Conservation (phyloP, 345 rosid species). For the Sonneratia caseolaris region DNA sequence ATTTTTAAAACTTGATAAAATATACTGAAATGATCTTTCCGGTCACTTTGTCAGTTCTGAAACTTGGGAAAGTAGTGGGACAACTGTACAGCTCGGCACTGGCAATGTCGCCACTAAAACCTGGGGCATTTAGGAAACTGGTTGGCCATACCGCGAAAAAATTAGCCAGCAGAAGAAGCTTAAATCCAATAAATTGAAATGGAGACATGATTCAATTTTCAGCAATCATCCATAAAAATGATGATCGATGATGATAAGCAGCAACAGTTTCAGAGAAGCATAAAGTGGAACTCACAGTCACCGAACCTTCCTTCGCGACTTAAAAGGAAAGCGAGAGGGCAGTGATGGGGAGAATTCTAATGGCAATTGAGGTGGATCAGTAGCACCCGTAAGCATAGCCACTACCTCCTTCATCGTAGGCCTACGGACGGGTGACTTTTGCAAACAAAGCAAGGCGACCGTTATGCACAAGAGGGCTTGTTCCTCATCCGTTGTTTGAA, state of each 20-base stretch:
- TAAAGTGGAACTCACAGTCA: slow-evolving; percentile 10
- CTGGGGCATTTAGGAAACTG: not conserved
- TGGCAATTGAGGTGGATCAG: slow-evolving; percentile 55
- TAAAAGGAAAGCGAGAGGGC: slow-evolving; percentile 44
- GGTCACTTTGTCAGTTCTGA: not conserved
- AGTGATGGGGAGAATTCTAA: slow-evolving; percentile 79
- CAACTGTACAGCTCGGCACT: not conserved
- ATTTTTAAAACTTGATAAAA: not conserved
- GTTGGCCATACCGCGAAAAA: not conserved
- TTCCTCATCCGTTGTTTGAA: slow-evolving; percentile 45
- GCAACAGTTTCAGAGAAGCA: not conserved
- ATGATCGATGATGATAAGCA: not conserved
- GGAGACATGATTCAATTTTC: not conserved
- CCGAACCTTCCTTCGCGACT: slow-evolving; percentile 35
- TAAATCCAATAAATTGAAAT: slow-evolving; percentile 12
- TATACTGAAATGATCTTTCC: not conserved
- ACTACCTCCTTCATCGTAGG: slow-evolving; percentile 81
- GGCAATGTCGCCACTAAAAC: not conserved
- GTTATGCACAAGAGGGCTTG: slow-evolving; percentile 72
- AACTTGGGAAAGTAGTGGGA: not conserved
- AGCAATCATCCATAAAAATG: slow-evolving; percentile 11
- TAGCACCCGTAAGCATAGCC: slow-evolving; percentile 54
- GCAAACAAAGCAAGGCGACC: slow-evolving; percentile 71
- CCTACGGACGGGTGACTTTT: slow-evolving; percentile 55
- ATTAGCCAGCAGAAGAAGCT: slow-evolving; percentile 11